phyloP scores from a whole-genome alignment of 2,329 filamentous ascomycete species.

The Epicoccum sorghinum region DNA sequence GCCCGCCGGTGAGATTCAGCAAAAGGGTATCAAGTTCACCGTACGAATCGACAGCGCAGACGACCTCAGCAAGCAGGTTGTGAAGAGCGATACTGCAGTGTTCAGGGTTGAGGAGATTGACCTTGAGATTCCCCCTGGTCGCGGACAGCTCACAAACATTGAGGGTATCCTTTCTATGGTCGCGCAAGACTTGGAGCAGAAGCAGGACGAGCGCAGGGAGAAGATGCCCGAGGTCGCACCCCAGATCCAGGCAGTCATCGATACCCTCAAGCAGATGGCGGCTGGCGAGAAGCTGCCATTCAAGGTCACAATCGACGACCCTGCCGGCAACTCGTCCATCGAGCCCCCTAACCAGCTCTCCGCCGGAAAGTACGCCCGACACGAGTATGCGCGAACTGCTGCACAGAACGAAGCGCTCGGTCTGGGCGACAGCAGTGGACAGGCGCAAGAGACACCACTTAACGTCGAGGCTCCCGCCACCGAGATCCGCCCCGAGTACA shows the following conservation, averaged over 20 bases:
- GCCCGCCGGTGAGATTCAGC: slow-evolving; percentile 88
- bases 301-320: slow-evolving; percentile 85
- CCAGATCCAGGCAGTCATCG: slow-evolving; percentile 79
- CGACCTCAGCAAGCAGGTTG: slow-evolving; percentile 84
- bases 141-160: slow-evolving; percentile 90
- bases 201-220: slow-evolving; percentile 81
- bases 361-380: slow-evolving; percentile 88
- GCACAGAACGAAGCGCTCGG: slow-evolving; percentile 89
- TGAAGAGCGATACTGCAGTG: slow-evolving; percentile 87
- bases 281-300: slow-evolving; percentile 82
- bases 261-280: slow-evolving; percentile 77
- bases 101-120: slow-evolving; percentile 91
- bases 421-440: slow-evolving; percentile 59
- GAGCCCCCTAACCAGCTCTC: slow-evolving; percentile 77
- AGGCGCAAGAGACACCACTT: slow-evolving; percentile 28
- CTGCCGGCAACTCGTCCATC: slow-evolving; percentile 95
- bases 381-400: slow-evolving; percentile 79
- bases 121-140: slow-evolving; percentile 88
- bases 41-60: slow-evolving; percentile 73
- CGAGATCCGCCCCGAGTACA: slow-evolving; percentile 61
- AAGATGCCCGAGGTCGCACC: slow-evolving; percentile 77
- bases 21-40: slow-evolving; percentile 83
- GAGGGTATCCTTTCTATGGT: slow-evolving; percentile 84
- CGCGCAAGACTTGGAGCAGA: slow-evolving; percentile 77
- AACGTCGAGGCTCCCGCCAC: slow-evolving; percentile 59